phyloP scores from a whole-genome alignment of 768 basidiomycete genomes.

The Termitomyces sp. region DNA sequence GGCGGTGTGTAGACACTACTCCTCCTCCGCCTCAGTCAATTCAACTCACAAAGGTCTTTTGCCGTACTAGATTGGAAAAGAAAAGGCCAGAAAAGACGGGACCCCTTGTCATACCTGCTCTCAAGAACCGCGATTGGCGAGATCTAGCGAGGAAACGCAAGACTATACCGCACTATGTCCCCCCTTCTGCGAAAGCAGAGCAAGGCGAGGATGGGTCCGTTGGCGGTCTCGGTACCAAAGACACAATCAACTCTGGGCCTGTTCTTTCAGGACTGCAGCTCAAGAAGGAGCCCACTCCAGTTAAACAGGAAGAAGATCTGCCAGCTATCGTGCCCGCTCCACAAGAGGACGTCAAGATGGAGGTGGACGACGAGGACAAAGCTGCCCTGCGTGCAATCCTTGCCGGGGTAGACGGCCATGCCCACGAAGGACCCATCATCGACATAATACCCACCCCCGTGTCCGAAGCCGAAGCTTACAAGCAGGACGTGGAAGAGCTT shows the following conservation, averaged over 20 bases:
- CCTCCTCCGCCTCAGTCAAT: slow-evolving; percentile 32
- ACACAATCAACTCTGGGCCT: slow-evolving; percentile 73
- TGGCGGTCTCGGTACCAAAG: slow-evolving; percentile 70
- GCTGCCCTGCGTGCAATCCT: slow-evolving; percentile 76
- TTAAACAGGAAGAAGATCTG: slow-evolving; percentile 23
- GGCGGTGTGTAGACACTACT: slow-evolving; percentile 69
- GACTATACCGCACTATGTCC: slow-evolving; percentile 51
- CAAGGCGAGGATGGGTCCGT: slow-evolving; percentile 69
- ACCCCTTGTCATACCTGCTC: slow-evolving; percentile 80
- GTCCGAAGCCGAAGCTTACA: slow-evolving; percentile 79
- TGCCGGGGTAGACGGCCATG: slow-evolving; percentile 40
- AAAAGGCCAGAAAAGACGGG: slow-evolving; percentile 41
- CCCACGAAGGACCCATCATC: slow-evolving; percentile 35
- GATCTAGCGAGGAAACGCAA: slow-evolving; percentile 67
- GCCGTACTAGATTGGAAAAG: slow-evolving; percentile 34
- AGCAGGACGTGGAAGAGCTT: slow-evolving; percentile 76
- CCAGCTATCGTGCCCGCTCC: slow-evolving; percentile 14
- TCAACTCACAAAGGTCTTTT: slow-evolving; percentile 68
- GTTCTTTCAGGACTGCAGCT: slow-evolving; percentile 63
- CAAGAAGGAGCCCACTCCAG: slow-evolving; percentile 26
- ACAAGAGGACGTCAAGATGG: slow-evolving; percentile 24
- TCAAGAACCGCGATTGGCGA: slow-evolving; percentile 90
- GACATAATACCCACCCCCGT: slow-evolving; percentile 61
- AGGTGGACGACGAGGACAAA: slow-evolving; percentile 65
- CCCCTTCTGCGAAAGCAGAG: slow-evolving; percentile 47